Evolutionary conservation across 768 basidiomycete species (phyloP), one percentile per base, ranked within the genome.

Genomic region (Mycena chlorophos): DNA sequence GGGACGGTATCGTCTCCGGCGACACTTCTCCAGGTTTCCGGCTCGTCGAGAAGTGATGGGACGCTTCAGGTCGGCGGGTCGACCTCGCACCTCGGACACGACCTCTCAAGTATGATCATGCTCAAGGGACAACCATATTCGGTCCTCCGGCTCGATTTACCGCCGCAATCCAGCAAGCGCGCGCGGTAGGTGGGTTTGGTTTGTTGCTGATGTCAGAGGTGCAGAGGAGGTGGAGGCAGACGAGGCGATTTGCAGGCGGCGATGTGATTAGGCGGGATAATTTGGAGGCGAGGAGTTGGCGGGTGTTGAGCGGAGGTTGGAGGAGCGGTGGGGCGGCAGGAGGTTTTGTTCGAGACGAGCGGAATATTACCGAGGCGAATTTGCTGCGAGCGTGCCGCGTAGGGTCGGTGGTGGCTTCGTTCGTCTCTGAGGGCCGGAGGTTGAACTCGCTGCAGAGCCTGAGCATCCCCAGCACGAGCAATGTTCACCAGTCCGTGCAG

Each of bases 51-150:
- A 99, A 99, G 72, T 98, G n/a, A 99, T 68, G 97, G 88, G 3
- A 98, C 98, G 97, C 73, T 98, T n/a, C n/a, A n/a, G 40, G 92
- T 98, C 14, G 97, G 97, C 17, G 97, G 97, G 5, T 98, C 64
- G 96, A 99, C 68, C 76, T n/a, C 91, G 8, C 97, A 99, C 75
- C 84, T n/a, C n/a, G n/a, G 97, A 22, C 88, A 97, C 63, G 95
- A 98, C 70, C 79, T 98, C n/a, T 94, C 91, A 26, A 91, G 90
- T 68, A 98, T 99, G 97, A 95, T 99, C 67, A 99, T 99, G 97
- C 84, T 99, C 65, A 98, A 98, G 73, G n/a, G 97, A 99, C 65
- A 99, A 99, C 69, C 97, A 99, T 68, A 91, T 98, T 67, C 98
- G 94, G 95, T 96, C 94, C 3, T 90, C 87, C 87, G 94, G 95